Evolutionary conservation across 2,329 filamentous ascomycete genomes (phyloP).

Genomic region (Colletotrichum graminicola): DNA sequence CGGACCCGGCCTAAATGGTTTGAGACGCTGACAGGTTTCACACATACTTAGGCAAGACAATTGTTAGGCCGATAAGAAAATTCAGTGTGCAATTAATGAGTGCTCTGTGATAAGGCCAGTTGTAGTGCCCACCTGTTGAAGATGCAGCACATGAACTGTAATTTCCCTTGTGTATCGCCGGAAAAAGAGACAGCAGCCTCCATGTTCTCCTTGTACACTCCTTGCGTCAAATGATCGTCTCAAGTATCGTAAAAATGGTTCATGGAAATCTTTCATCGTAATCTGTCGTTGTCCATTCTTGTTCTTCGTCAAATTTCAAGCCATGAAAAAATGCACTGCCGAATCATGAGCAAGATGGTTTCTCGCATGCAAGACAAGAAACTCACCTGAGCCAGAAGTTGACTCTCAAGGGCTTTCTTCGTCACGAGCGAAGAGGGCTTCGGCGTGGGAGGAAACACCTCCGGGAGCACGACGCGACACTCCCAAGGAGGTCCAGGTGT

Average conservation of each 20-base stretch:
- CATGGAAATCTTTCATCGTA: not conserved
- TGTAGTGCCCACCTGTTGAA: slow-evolving; percentile 27
- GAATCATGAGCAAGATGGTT: not conserved
- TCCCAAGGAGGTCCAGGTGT: slow-evolving; percentile 19
- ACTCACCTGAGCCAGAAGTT: not conserved
- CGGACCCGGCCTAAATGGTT: slow-evolving; percentile 21
- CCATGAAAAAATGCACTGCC: not conserved
- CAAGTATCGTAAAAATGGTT: slow-evolving; percentile 7
- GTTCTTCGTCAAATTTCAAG: not conserved
- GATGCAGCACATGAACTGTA: slow-evolving; percentile 4
- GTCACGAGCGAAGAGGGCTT: slow-evolving; percentile 14
- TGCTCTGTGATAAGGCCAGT: slow-evolving; percentile 8
- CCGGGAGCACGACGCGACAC: slow-evolving; percentile 20
- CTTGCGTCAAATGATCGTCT: slow-evolving; percentile 15
- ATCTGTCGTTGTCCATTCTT: slow-evolving; percentile 7
- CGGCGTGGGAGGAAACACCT: not conserved
- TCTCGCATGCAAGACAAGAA: not conserved
- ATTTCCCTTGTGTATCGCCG: slow-evolving; percentile 7
- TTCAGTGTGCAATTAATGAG: slow-evolving; percentile 22
- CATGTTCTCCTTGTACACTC: not conserved
- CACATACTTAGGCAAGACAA: not conserved
- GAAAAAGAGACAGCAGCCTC: not conserved
- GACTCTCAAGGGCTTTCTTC: not conserved
- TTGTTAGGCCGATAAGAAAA: slow-evolving; percentile 31
- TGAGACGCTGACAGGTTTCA: slow-evolving; percentile 41